Conservation (phyloP, 1,284 basidiomycete genomes). For the Gymnopus androsaceus region DNA sequence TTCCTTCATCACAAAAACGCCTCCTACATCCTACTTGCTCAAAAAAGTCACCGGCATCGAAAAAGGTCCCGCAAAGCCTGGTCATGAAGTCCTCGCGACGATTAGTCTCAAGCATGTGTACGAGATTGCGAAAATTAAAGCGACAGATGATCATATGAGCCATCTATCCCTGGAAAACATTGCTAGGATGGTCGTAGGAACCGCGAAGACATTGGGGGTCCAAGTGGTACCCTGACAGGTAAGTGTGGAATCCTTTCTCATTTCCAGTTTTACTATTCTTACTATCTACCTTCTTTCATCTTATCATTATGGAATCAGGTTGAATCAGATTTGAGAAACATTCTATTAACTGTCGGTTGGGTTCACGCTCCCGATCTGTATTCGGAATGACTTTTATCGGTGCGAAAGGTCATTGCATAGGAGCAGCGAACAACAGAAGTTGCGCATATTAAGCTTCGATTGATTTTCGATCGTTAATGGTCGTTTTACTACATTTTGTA, state of each 20-base stretch:
- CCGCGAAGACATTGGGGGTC: slow-evolving; percentile 83
- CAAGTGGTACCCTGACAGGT: slow-evolving; percentile 77
- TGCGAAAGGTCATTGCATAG: slow-evolving; percentile 2
- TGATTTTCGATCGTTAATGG: slow-evolving; percentile 7
- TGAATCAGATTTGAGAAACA: slow-evolving; percentile 10
- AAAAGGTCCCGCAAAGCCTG: slow-evolving; percentile 83
- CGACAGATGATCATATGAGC: slow-evolving; percentile 84
- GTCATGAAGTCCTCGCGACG: slow-evolving; percentile 76
- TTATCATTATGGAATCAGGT: slow-evolving; percentile 13
- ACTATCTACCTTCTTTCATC: slow-evolving; percentile 14
- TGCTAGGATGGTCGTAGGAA: slow-evolving; percentile 84
- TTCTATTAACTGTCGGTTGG: slow-evolving; percentile 4
- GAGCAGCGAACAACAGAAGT: slow-evolving; percentile 17
- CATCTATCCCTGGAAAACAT: slow-evolving; percentile 84
- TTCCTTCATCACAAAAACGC: slow-evolving; percentile 90
- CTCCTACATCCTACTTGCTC: slow-evolving; percentile 89
- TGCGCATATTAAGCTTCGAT: slow-evolving; percentile 33
- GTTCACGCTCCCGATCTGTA: neutral
- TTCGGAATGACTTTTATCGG: neutral
- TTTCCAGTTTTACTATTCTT: neutral
- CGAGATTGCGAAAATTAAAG: slow-evolving; percentile 98
- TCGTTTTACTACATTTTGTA: neutral
- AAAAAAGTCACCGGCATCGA: slow-evolving; percentile 91
- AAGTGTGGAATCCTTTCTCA: neutral
- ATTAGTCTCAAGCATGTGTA: slow-evolving; percentile 97